Evolutionary conservation across 805 yeast genomes (phyloP), one percentile per base, ranked within the genome.

Genomic region (Zygosaccharomyces gambellarensis): DNA sequence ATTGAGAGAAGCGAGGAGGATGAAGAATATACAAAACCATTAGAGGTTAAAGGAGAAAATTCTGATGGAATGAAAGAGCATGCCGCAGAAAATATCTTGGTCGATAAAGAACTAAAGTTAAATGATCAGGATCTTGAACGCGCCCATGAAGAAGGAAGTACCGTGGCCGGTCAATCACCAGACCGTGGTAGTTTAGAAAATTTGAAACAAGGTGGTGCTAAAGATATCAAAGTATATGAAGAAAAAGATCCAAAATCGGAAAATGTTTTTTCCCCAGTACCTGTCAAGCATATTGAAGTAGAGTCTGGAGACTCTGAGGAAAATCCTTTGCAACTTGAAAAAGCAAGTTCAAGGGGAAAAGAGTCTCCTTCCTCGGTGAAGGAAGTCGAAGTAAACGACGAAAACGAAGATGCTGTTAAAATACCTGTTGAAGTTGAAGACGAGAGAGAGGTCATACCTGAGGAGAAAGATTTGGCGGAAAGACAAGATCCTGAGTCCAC

Each of bases 401-500:
- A 22, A 19, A 21, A 10, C 8, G 29, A 30, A 21, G 36, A 30
- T 30, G 36, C 36, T 3, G 27, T 30, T 14, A n/a, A 39, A 5
- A 27, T 42, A 17, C 45, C 45, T 21, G 45, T 42, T 11, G 19
- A 29, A 30, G 11, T 42, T 42, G 36, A 22, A 42, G 28, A 19
- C 17, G 44, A 27, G 12, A 21, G n/a, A 28, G 27, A 40, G 32
- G n/a, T 23, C 36, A 8, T 22, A 7, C 12, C 44, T 14, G 36
- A 42, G 28, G 10, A 42, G 6, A 23, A 42, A 19, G 38, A 42
- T 21, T 10, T 19, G 12, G 11, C 17, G 7, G 12, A 29, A 42
- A 19, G 3, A 21, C 11, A 17, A 25, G 21, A 17, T 9, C 10
- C 22, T 21, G 38, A 17, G 14, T 21, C 38, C 19, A 17, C 22